Evolutionary conservation across 805 yeast genomes (phyloP).

Genomic region (Zygoascus bituminiphila): DNA sequence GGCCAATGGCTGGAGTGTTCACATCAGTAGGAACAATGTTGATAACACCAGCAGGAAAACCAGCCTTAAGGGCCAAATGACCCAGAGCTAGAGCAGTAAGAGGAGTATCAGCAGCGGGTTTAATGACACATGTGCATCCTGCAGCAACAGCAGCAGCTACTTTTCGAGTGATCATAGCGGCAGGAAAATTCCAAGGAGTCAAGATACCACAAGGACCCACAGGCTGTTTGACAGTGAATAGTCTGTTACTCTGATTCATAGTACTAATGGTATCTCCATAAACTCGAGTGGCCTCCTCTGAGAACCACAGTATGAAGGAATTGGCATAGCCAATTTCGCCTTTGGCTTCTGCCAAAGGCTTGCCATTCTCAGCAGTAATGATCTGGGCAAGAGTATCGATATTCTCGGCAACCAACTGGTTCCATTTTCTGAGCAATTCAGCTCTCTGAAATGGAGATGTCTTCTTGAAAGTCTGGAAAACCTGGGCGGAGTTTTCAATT

Average conservation of each 20-base stretch:
- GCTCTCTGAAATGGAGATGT: slow-evolving; percentile 53
- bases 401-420: slow-evolving; percentile 46
- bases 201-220: slow-evolving; percentile 69
- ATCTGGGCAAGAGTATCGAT: slow-evolving; percentile 56
- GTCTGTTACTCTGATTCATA: slow-evolving; percentile 36
- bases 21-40: slow-evolving; percentile 46
- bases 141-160: slow-evolving; percentile 71
- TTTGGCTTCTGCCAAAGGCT: slow-evolving; percentile 54
- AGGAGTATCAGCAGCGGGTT: slow-evolving; percentile 75
- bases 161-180: slow-evolving; percentile 67
- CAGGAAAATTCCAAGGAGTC: slow-evolving; percentile 81
- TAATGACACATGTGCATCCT: slow-evolving; percentile 68
- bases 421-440: slow-evolving; percentile 44
- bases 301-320: slow-evolving; percentile 79
- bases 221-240: slow-evolving; percentile 59
- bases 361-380: slow-evolving; percentile 65
- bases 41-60: slow-evolving; percentile 61
- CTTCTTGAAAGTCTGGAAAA: slow-evolving; percentile 45
- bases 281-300: slow-evolving; percentile 46
- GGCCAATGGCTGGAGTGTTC: slow-evolving; percentile 29
- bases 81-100: slow-evolving; percentile 62
- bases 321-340: slow-evolving; percentile 66
- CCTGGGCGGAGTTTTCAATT: slow-evolving; percentile 44
- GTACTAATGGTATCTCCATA: slow-evolving; percentile 55
- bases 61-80: slow-evolving; percentile 52